Evolutionary conservation across 2,329 filamentous ascomycete species (phyloP), one percentile per base, ranked within the genome.

Genomic region (Fusarium tupiense): DNA sequence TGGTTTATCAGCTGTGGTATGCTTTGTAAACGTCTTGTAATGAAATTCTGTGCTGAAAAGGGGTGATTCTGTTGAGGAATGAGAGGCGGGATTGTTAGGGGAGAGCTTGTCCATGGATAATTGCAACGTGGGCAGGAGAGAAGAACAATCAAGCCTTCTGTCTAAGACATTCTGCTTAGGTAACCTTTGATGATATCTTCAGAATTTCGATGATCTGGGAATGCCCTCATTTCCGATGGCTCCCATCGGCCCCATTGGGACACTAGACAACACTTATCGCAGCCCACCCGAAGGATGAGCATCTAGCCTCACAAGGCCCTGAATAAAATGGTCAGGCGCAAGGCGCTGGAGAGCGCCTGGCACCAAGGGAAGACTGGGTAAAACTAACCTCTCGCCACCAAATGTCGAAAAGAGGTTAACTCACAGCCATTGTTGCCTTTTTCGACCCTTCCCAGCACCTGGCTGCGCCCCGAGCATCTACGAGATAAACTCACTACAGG

Each of bases 161-260:
- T 53, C n/a, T 5, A 37, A 26, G 50, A 26, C 19, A 7, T 37
- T 37, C 46, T 17, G 11, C 35, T 41, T 35, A 35, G 35, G 35
- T 41, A n/a, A 29, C 12, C n/a, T 41, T 40, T 11, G 19, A 40
- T 40, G 40, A 14, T 68, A 20, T 24, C 52, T 41, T 37, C 29
- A 20, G 8, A 43, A 37, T 41, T 35, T 47, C 17, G 20, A 33
- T 29, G n/a, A 52, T 47, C 26, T 60, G 52, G 10, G 61, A 60
- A 67, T 49, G 20, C 65, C 71, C 49, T 60, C 65, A 63, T 47
- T 31, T 37, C 56, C 43, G 41, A 59, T n/a, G 26, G 50, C 58
- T 43, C 17, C 26, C 35, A 12, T 38, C 49, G 24, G 41, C 41
- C 29, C 16, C 24, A 22, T 24, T 12, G 26, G 17, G 14, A 24